Evolutionary conservation across 2,329 filamentous ascomycete species (phyloP).

Genomic region (Oidium heveae): DNA sequence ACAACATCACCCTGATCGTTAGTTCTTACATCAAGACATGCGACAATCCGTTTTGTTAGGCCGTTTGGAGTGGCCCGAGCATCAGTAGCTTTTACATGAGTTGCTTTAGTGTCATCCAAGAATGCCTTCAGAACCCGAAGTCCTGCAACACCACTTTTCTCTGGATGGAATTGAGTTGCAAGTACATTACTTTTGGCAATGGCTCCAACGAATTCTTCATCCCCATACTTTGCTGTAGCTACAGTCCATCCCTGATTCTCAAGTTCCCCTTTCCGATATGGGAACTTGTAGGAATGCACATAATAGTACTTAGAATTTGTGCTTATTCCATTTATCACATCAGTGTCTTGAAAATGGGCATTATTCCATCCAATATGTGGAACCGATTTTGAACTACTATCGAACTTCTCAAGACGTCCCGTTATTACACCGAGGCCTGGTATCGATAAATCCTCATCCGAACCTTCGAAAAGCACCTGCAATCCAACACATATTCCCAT

Average conservation of each 20-base stretch:
- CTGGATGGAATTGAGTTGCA: slow-evolving; percentile 89
- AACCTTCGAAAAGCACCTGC: slow-evolving; percentile 72
- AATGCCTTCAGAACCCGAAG: slow-evolving; percentile 68
- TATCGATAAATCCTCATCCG: slow-evolving; percentile 48
- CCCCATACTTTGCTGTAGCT: slow-evolving; percentile 71
- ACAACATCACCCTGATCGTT: slow-evolving; percentile 91
- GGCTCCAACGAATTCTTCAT: slow-evolving; percentile 77
- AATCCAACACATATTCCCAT: slow-evolving; percentile 94
- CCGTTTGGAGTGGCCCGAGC: slow-evolving; percentile 26
- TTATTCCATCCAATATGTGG: slow-evolving; percentile 98
- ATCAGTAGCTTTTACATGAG: slow-evolving; percentile 5
- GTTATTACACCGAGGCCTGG: slow-evolving; percentile 55
- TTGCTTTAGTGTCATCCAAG: slow-evolving; percentile 39
- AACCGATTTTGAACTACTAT: slow-evolving; percentile 60
- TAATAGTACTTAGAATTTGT: slow-evolving; percentile 93
- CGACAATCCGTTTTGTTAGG: slow-evolving; percentile 79
- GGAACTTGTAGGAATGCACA: slow-evolving; percentile 78
- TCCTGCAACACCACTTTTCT: slow-evolving; percentile 84
- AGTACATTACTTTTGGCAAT: slow-evolving; percentile 67
- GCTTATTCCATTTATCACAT: slow-evolving; percentile 51
- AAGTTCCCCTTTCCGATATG: slow-evolving; percentile 46
- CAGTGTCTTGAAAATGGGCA: slow-evolving; percentile 32
- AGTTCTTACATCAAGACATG: slow-evolving; percentile 80
- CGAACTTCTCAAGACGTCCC: slow-evolving; percentile 47
- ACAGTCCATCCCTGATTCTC: slow-evolving; percentile 72